phyloP scores from a whole-genome alignment of 2,329 filamentous ascomycete genomes.

The Beauveria varroae region DNA sequence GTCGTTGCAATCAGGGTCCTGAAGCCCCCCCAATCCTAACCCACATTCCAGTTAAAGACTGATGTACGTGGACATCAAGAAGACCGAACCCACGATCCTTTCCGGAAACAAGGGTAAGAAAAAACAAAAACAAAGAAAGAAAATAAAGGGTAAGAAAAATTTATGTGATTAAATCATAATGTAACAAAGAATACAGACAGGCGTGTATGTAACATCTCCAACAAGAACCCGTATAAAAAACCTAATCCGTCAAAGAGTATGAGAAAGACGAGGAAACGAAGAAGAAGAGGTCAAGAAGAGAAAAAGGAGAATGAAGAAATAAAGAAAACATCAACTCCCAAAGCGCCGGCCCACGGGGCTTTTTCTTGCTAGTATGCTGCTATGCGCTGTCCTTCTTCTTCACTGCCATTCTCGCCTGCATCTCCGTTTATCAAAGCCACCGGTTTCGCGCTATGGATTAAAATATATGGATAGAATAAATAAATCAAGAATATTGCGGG shows the following conservation, averaged over 20 bases:
- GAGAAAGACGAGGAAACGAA: not conserved
- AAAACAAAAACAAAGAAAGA: not conserved
- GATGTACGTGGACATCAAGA: too few relatives aligned
- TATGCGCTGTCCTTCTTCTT: not conserved
- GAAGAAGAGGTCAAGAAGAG: not conserved
- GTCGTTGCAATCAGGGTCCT: not conserved
- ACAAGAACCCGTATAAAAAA: not conserved
- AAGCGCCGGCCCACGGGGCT: not conserved
- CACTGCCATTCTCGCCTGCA: not conserved
- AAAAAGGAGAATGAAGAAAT: not conserved
- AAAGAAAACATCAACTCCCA: not conserved
- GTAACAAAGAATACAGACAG: not conserved
- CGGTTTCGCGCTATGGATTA: constrained; percentile 1
- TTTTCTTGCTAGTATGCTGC: not conserved
- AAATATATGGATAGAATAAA: not conserved
- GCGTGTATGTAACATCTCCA: not conserved
- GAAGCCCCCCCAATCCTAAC: too few relatives aligned
- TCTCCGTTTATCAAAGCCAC: not conserved
- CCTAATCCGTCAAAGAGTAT: not conserved
- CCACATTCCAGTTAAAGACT: too few relatives aligned
- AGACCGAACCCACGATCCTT: too few relatives aligned
- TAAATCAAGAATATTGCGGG: not conserved
- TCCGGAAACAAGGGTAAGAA: too few relatives aligned
- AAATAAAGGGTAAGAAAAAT: not conserved
- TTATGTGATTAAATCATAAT: not conserved